Evolutionary conservation across 176 grass and related monocot genomes (phyloP).

Genomic region (Aegilops sharonensis): DNA sequence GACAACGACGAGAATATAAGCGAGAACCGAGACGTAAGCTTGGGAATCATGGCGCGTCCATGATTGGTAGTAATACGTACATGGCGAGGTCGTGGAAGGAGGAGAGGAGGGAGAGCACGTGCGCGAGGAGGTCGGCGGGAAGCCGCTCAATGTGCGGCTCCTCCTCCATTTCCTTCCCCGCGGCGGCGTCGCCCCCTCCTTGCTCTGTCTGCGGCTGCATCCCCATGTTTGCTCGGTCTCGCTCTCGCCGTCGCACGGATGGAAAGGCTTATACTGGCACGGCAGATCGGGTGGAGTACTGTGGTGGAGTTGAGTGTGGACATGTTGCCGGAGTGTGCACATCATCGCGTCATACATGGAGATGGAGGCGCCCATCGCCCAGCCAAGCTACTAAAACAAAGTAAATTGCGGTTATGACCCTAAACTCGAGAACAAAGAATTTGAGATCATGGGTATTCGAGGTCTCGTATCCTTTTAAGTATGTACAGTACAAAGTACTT

Average conservation of each 20-base stretch:
- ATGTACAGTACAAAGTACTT: too few relatives aligned
- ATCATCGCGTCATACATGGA: background rate
- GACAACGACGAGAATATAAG: background rate
- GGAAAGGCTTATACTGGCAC: background rate
- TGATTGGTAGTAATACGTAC: conserved; percentile 20
- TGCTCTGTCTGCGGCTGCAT: background rate
- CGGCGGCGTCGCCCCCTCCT: background rate
- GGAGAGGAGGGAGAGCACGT: conserved; percentile 69
- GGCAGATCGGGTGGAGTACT: background rate
- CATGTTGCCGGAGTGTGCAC: background rate
- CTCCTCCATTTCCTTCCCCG: background rate
- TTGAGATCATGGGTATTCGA: background rate
- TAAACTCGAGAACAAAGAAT: background rate
- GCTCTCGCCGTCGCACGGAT: background rate
- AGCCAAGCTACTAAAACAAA: too few relatives aligned
- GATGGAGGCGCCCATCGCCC: background rate
- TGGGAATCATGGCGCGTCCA: background rate
- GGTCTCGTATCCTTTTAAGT: too few relatives aligned
- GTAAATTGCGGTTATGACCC: too few relatives aligned
- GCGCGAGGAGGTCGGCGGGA: conserved; percentile 70
- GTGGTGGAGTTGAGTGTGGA: background rate
- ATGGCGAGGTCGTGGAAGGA: conserved; percentile 81
- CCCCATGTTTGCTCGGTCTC: background rate
- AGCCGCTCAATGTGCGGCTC: conserved; percentile 74
- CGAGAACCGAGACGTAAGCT: too few relatives aligned